Conservation (phyloP, 2,329 filamentous ascomycete genomes). For the Pezicula neosporulosa region DNA sequence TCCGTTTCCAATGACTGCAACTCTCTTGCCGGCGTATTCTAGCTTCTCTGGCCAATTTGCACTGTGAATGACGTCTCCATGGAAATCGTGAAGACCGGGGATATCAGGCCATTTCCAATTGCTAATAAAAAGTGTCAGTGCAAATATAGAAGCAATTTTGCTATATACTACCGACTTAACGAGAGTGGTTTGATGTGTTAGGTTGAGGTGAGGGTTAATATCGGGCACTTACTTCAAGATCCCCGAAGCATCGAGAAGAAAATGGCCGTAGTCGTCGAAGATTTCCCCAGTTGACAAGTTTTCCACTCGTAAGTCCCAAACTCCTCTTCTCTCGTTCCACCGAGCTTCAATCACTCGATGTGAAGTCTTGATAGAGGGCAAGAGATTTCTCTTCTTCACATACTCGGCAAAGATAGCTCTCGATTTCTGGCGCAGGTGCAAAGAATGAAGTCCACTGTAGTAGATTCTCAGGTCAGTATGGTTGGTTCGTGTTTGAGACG, state of each 20-base stretch:
- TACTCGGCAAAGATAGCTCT: conserved; percentile 45
- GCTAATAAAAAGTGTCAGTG: background rate
- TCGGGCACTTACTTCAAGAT: conserved; percentile 45
- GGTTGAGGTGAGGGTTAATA: too few relatives aligned
- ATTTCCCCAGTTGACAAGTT: conserved; percentile 27
- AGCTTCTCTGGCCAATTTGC: conserved; percentile 48
- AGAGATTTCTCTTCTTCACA: conserved; percentile 49
- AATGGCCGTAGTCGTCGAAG: conserved; percentile 44
- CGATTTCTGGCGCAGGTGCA: conserved; percentile 50
- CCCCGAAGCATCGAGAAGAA: conserved; percentile 46
- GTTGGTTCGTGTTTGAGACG: too few relatives aligned
- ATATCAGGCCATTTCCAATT: conserved; percentile 44
- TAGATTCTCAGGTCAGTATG: too few relatives aligned
- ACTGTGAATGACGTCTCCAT: conserved; percentile 48
- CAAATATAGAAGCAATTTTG: too few relatives aligned
- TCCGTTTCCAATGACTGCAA: conserved; percentile 52
- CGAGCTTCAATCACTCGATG: conserved; percentile 35
- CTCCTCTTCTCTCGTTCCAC: conserved; percentile 9
- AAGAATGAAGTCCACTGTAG: conserved; percentile 55
- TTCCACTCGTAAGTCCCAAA: conserved; percentile 3
- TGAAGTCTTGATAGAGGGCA: conserved; percentile 37
- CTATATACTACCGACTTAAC: too few relatives aligned
- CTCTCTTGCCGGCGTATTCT: conserved; percentile 41
- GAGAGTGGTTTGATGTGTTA: conserved; percentile 9
- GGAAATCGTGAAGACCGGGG: conserved; percentile 40